Evolutionary conservation across 2,329 filamentous ascomycete species (phyloP), one percentile per base, ranked within the genome.

Genomic region (Neofusicoccum sp.): DNA sequence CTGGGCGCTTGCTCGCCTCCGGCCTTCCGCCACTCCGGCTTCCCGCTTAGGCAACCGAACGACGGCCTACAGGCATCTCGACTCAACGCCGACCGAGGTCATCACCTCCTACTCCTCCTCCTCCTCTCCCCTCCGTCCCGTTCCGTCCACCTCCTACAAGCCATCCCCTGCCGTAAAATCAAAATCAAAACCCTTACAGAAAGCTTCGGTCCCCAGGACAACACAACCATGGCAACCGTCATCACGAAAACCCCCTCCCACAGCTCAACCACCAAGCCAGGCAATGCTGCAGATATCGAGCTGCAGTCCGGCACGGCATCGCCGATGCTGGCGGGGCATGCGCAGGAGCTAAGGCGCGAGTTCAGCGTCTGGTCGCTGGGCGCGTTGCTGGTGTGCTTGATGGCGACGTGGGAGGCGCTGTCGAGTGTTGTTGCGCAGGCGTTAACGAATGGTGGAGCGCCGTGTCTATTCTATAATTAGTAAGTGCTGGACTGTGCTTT

Each of bases 331-430:
- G 6, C 29, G 28, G 68, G 68, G 31, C 70, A 71, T 56, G 64
- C 66, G 4, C 66, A 71, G 41, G 69, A 75, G 49, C 66, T 76
- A 9, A 61, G 68, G 12, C 63, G 75, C 61, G 68, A 78, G 63
- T 80, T 81, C 66, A 79, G 79, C 0, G 66, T 83, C 1, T 78
- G 77, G 67, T 79, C 81, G 0, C 71, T 84, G 1, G 76, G 75
- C 12, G 74, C 76, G 3, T 69, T 84, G 5, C 79, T 79, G 49
- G 69, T 83, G 6, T 82, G 79, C 49, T 71, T 84, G 48, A 83
- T 83, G 80, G 81, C 77, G 41, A 83, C 81, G 8, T 84, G 81
- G 81, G 81, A 84, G 62, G 81, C 81, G 1, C 68, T 83, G 3
- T 78, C 78, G 0, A 78, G 77, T 1, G 81, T 83, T 4, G 74